Percentiles rank a stretch among this genome's conserved stretches.
Evolutionary conservation across 1,284 basidiomycete genomes (phyloP).

Genomic region (Ceratobasidium sp.): DNA sequence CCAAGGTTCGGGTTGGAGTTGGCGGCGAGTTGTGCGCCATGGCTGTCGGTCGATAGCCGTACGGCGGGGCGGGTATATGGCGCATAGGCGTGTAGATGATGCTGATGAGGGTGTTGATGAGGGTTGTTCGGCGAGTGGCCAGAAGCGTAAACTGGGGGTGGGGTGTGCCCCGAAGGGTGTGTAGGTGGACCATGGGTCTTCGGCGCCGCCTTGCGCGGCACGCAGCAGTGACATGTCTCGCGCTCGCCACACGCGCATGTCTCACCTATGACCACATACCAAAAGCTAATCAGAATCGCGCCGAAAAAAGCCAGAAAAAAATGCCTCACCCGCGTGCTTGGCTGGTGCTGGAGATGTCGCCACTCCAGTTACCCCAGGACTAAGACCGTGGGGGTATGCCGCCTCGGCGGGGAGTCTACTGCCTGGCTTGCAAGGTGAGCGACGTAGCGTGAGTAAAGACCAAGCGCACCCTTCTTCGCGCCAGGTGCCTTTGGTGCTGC

Average conservation of each 20-base stretch:
- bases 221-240: slow-evolving; percentile 68
- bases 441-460: slow-evolving; percentile 33
- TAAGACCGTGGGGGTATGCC: slow-evolving; percentile 77
- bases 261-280: slow-evolving; percentile 49
- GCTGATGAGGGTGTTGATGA: slow-evolving; percentile 55
- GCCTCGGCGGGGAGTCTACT: slow-evolving; percentile 66
- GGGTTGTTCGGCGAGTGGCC: slow-evolving; percentile 41
- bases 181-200: slow-evolving; percentile 53
- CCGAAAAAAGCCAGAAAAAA: slow-evolving; percentile 47
- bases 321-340: slow-evolving; percentile 21
- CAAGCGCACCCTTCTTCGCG: slow-evolving; percentile 71
- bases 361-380: slow-evolving; percentile 67
- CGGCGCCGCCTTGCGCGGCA: slow-evolving; percentile 56
- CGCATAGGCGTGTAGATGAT: slow-evolving; percentile 51
- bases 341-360: slow-evolving; percentile 55
- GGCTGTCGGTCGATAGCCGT: slow-evolving; percentile 43
- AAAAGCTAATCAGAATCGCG: background rate
- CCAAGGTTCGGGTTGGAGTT: slow-evolving; percentile 67
- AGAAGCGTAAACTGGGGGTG: slow-evolving; percentile 19
- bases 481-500: slow-evolving; percentile 55
- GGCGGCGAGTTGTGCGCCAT: slow-evolving; percentile 65
- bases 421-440: slow-evolving; percentile 46
- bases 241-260: slow-evolving; percentile 61
- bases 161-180: slow-evolving; percentile 58
- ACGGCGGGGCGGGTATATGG: slow-evolving; percentile 48